Percentiles rank a stretch among this genome's conserved stretches.
Conservation (phyloP, 2,329 filamentous ascomycete species). For the Aspergillus neoniger region DNA sequence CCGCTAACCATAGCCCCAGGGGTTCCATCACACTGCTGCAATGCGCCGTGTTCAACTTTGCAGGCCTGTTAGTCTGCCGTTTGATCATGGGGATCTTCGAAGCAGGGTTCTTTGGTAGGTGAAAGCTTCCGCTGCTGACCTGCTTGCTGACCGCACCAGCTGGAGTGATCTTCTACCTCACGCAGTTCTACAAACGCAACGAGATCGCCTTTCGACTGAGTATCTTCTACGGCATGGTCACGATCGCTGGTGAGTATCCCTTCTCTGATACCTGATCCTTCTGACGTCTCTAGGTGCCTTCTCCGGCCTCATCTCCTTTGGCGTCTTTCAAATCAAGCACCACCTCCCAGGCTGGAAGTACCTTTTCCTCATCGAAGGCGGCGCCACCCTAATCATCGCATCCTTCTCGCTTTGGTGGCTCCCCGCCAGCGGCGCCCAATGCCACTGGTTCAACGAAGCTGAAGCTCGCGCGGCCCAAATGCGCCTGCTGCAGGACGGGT, state of each 20-base stretch:
- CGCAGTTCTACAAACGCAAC: slow-evolving; percentile 31
- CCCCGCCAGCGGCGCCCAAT: slow-evolving; percentile 39
- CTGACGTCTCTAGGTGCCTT: slow-evolving; percentile 21
- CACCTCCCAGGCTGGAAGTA: slow-evolving; percentile 45
- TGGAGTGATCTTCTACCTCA: slow-evolving; percentile 21
- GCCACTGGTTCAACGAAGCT: slow-evolving; percentile 41
- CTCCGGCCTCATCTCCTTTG: slow-evolving; percentile 40
- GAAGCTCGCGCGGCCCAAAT: slow-evolving; percentile 42
- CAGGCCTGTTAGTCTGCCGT: slow-evolving; percentile 8
- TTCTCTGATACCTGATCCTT: not conserved
- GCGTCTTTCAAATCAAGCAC: slow-evolving; percentile 42
- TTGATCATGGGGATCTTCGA: slow-evolving; percentile 11
- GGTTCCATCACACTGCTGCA: slow-evolving; percentile 9
- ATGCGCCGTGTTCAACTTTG: slow-evolving; percentile 2
- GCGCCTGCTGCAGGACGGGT: slow-evolving; percentile 39
- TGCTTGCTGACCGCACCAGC: not conserved
- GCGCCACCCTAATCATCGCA: slow-evolving; percentile 42
- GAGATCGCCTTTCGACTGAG: slow-evolving; percentile 32
- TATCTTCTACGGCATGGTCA: slow-evolving; percentile 34
- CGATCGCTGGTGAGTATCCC: slow-evolving; percentile 22
- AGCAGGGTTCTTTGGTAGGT: slow-evolving; percentile 12
- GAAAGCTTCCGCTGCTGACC: not conserved
- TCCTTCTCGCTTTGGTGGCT: slow-evolving; percentile 44
- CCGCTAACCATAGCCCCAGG: not conserved
- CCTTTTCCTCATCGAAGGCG: slow-evolving; percentile 50